phyloP scores from a whole-genome alignment of 1,284 basidiomycete species.

The Xerocomus amazonicus region DNA sequence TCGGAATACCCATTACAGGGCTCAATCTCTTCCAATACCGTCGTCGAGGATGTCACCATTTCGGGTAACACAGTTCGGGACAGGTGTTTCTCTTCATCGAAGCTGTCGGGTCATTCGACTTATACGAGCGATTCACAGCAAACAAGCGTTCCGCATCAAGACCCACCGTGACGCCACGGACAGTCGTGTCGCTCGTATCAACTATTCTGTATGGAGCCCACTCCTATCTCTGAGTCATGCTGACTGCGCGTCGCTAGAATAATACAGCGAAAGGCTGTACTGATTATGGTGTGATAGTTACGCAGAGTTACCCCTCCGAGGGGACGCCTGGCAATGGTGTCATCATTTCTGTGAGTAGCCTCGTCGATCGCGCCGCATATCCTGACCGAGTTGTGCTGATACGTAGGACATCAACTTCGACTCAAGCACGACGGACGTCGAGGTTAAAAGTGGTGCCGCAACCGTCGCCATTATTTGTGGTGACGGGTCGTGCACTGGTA shows the following conservation, averaged over 20 bases:
- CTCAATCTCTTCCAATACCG: conserved; percentile 45
- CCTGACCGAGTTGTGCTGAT: not conserved
- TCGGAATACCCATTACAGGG: conserved; percentile 35
- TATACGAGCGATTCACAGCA: conserved; percentile 26
- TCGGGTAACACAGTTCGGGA: conserved; percentile 47
- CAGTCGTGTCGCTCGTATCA: conserved; percentile 40
- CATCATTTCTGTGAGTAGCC: conserved; percentile 26
- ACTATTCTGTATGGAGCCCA: conserved; percentile 34
- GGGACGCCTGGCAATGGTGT: conserved; percentile 50
- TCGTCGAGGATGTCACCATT: conserved; percentile 48
- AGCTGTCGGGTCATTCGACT: not conserved
- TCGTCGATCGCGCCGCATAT: not conserved
- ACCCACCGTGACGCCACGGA: conserved; percentile 37
- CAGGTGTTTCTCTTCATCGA: conserved; percentile 25
- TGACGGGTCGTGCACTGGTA: conserved; percentile 40
- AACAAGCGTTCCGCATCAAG: conserved; percentile 48
- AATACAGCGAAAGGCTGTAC: conserved; percentile 42
- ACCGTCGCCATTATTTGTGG: conserved; percentile 47
- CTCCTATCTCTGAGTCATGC: not conserved
- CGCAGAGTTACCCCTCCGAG: conserved; percentile 47
- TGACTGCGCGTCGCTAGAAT: conserved; percentile 27
- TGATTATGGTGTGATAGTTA: conserved; percentile 44
- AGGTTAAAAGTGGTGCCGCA: conserved; percentile 35
- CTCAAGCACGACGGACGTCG: conserved; percentile 35
- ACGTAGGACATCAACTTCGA: conserved; percentile 40